phyloP scores from a whole-genome alignment of 768 basidiomycete species.

The Floccularia luteovirens region DNA sequence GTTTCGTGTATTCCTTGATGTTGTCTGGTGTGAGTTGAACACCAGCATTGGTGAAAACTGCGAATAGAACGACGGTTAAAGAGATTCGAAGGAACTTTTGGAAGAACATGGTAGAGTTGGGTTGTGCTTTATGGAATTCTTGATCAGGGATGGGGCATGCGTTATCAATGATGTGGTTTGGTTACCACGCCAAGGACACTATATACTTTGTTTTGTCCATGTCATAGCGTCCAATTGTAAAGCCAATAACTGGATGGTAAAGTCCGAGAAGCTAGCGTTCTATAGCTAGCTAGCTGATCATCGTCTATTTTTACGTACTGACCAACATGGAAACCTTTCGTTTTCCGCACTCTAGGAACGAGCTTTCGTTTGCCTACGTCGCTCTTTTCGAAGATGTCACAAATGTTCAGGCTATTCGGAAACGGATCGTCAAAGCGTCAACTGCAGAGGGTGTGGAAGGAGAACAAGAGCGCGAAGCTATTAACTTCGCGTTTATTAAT shows the following conservation, averaged over 20 bases:
- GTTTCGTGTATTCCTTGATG: conserved; percentile 42
- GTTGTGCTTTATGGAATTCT: conserved; percentile 10
- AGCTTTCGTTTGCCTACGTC: conserved; percentile 39
- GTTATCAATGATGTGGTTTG: too few relatives aligned
- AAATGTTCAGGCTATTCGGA: conserved; percentile 54
- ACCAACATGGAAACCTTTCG: conserved; percentile 44
- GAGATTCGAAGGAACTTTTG: background rate
- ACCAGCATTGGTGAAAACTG: conserved; percentile 24
- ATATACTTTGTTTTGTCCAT: too few relatives aligned
- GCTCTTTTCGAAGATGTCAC: conserved; percentile 62
- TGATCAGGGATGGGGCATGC: too few relatives aligned
- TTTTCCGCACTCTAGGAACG: conserved; percentile 43
- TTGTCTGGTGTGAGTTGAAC: conserved; percentile 48
- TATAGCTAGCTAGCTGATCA: too few relatives aligned
- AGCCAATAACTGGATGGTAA: too few relatives aligned
- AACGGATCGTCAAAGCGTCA: conserved; percentile 67
- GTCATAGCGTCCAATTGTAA: too few relatives aligned
- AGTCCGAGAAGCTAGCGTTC: too few relatives aligned
- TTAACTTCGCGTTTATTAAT: conserved; percentile 91
- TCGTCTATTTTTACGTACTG: too few relatives aligned
- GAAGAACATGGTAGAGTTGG: background rate
- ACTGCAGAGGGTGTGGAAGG: conserved; percentile 51
- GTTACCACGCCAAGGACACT: too few relatives aligned
- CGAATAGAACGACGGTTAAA: conserved; percentile 1
- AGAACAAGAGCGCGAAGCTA: conserved; percentile 59